phyloP scores from a whole-genome alignment of 805 yeast species.

The Cyberlindnera mycetangii region DNA sequence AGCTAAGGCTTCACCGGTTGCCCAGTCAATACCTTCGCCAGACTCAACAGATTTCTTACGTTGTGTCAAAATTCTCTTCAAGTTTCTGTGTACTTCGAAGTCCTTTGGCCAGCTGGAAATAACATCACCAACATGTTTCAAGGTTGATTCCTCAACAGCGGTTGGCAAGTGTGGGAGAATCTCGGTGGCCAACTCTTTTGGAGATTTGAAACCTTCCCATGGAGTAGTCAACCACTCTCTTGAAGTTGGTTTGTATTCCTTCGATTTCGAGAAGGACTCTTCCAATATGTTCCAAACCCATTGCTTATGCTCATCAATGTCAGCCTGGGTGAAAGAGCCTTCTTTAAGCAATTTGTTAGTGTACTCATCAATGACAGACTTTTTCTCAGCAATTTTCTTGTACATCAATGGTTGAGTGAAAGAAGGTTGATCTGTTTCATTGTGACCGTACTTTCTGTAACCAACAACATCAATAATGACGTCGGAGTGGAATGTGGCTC shows the following conservation, averaged over 20 bases:
- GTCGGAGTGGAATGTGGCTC: conserved; percentile 94
- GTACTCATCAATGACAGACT: conserved; percentile 84
- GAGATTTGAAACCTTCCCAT: conserved; percentile 98
- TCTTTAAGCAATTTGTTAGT: conserved; percentile 75
- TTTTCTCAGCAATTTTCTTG: conserved; percentile 83
- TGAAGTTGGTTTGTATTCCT: conserved; percentile 85
- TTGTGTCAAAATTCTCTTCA: conserved; percentile 87
- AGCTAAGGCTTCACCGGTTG: conserved; percentile 99
- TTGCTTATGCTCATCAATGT: conserved; percentile 91
- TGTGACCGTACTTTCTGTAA: conserved; percentile 98
- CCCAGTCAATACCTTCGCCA: conserved; percentile 98
- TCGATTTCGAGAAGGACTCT: conserved; percentile 82
- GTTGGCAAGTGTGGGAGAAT: conserved; percentile 96
- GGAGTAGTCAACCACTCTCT: conserved; percentile 98
- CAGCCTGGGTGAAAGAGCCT: conserved; percentile 85
- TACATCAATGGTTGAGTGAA: conserved; percentile 99
- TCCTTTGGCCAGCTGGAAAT: conserved; percentile 83
- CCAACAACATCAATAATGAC: conserved; percentile 96
- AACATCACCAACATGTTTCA: conserved; percentile 74
- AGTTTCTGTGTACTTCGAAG: conserved; percentile 89
- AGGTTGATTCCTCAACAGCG: conserved; percentile 66
- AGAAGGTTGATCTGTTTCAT: conserved; percentile 98
- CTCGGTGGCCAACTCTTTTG: conserved; percentile 94
- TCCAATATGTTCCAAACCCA: conserved; percentile 97
- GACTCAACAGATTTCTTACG: conserved; percentile 83